Evolutionary conservation across 2,329 filamentous ascomycete genomes (phyloP).

Genomic region (Metarhizium robertsii): DNA sequence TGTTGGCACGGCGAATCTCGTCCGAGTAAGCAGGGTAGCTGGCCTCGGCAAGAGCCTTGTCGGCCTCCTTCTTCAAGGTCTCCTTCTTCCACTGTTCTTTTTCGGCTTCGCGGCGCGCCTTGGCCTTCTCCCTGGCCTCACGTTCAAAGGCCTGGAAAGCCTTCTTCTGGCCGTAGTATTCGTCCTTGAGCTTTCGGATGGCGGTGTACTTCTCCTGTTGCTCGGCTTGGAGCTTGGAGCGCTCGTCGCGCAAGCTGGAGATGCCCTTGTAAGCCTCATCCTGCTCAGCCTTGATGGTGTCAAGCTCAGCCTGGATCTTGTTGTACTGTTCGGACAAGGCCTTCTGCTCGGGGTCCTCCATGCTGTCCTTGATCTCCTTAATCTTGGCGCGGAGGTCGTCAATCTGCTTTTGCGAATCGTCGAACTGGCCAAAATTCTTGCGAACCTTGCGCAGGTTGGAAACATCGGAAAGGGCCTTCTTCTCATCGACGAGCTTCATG

Average conservation of each 20-base stretch:
- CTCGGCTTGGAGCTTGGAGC: constrained; percentile 70
- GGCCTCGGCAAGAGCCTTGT: constrained; percentile 70
- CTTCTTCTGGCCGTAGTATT: constrained; percentile 72
- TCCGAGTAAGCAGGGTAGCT: constrained; percentile 83
- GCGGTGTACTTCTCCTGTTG: constrained; percentile 79
- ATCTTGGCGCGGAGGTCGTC: constrained; percentile 81
- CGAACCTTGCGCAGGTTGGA: constrained; percentile 76
- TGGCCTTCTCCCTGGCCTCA: constrained; percentile 65
- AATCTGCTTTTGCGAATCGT: constrained; percentile 79
- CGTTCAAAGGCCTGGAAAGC: constrained; percentile 78
- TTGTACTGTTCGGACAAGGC: constrained; percentile 80
- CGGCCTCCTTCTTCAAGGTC: constrained; percentile 65
- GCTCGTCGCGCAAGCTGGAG: constrained; percentile 75
- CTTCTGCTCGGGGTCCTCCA: constrained; percentile 88
- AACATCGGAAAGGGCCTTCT: constrained; percentile 81
- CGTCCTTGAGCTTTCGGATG: constrained; percentile 82
- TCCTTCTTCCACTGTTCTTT: constrained; percentile 63
- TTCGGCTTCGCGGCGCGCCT: constrained; percentile 75
- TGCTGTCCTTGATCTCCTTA: constrained; percentile 74
- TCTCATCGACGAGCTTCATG: constrained; percentile 96
- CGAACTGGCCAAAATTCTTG: constrained; percentile 83
- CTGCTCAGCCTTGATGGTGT: constrained; percentile 84
- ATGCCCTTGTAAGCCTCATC: constrained; percentile 85
- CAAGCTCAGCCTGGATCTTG: constrained; percentile 77
- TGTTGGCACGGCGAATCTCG: constrained; percentile 83